Conservation (phyloP, 2,329 filamentous ascomycete species). For the Botrytis byssoidea region DNA sequence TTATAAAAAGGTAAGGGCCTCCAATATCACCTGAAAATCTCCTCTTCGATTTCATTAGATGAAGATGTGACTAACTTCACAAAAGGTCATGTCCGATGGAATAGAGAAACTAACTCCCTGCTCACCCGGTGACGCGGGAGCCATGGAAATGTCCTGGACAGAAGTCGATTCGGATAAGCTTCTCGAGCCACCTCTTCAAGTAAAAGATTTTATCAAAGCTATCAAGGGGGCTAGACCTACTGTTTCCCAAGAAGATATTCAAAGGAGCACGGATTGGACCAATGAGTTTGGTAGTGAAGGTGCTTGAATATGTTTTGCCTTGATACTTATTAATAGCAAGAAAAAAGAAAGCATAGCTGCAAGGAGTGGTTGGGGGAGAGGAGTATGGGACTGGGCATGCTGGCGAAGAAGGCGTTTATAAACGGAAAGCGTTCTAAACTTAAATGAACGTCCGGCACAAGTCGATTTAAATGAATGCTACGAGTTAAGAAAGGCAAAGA, state of each 20-base stretch:
- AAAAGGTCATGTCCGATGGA: slow-evolving; percentile 68
- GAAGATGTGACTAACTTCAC: slow-evolving; percentile 17
- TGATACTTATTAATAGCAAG: neutral
- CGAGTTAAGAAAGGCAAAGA: neutral
- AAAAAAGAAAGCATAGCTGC: slow-evolving; percentile 20
- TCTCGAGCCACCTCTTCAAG: slow-evolving; percentile 77
- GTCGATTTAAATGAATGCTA: slow-evolving; percentile 4
- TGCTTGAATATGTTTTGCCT: slow-evolving; percentile 27
- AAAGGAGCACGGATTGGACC: slow-evolving; percentile 88
- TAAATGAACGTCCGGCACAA: slow-evolving; percentile 2
- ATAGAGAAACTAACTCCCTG: slow-evolving; percentile 77
- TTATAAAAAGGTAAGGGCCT: slow-evolving; percentile 77
- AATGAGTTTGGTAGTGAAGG: slow-evolving; percentile 94
- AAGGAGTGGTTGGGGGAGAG: neutral
- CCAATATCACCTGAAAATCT: neutral
- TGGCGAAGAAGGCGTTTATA: slow-evolving; percentile 16
- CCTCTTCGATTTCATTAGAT: neutral
- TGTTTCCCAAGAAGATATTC: slow-evolving; percentile 82
- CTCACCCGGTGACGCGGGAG: slow-evolving; percentile 83
- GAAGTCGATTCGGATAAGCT: slow-evolving; percentile 80
- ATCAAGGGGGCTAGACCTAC: slow-evolving; percentile 87
- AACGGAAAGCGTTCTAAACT: slow-evolving; percentile 16
- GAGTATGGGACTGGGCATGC: slow-evolving; percentile 12
- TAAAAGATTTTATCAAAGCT: slow-evolving; percentile 93
- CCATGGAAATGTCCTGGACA: slow-evolving; percentile 91